phyloP scores from a whole-genome alignment of 192 early-diverging fungal genomes.

The Entophlyctis luteolus region DNA sequence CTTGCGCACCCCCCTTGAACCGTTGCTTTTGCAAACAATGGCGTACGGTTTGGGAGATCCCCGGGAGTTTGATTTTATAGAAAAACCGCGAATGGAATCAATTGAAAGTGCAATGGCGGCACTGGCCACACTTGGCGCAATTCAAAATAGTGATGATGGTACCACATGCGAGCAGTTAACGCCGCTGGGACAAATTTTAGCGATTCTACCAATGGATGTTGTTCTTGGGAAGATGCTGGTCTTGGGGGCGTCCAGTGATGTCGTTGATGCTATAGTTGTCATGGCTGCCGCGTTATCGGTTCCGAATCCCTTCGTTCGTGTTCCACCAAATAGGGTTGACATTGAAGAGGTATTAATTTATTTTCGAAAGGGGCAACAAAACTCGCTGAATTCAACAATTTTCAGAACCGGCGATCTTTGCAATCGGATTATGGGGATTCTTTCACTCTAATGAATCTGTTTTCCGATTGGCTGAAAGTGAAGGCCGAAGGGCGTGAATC shows the following conservation, averaged over 20 bases:
- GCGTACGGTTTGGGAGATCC: constrained; percentile 63
- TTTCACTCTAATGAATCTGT: constrained; percentile 63
- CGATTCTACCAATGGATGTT: constrained; percentile 59
- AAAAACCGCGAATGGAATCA: constrained; percentile 42
- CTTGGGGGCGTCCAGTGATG: constrained; percentile 47
- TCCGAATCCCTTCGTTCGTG: constrained; percentile 58
- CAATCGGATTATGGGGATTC: constrained; percentile 60
- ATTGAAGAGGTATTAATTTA: constrained; percentile 21
- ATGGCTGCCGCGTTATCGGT: constrained; percentile 63
- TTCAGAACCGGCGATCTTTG: constrained; percentile 47
- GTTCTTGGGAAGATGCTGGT: constrained; percentile 67
- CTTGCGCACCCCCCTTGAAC: constrained; percentile 57
- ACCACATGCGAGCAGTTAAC: constrained; percentile 37
- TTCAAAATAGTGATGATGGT: constrained; percentile 24
- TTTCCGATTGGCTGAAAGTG: constrained; percentile 54
- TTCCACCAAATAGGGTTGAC: constrained; percentile 47
- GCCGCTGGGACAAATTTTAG: constrained; percentile 48
- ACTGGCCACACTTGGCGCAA: constrained; percentile 48
- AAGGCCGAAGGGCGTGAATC: constrained; percentile 49
- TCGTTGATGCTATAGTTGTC: constrained; percentile 52
- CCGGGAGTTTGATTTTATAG: constrained; percentile 59
- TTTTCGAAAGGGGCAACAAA: not conserved
- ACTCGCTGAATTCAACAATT: not conserved
- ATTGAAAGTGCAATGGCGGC: constrained; percentile 43
- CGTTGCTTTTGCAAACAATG: constrained; percentile 55